These are phyloP conservation scores for Asterella californica DNA, from an alignment of 225 moss, liverwort and hornwort genomes.

Conservation along the genomic window DNA sequence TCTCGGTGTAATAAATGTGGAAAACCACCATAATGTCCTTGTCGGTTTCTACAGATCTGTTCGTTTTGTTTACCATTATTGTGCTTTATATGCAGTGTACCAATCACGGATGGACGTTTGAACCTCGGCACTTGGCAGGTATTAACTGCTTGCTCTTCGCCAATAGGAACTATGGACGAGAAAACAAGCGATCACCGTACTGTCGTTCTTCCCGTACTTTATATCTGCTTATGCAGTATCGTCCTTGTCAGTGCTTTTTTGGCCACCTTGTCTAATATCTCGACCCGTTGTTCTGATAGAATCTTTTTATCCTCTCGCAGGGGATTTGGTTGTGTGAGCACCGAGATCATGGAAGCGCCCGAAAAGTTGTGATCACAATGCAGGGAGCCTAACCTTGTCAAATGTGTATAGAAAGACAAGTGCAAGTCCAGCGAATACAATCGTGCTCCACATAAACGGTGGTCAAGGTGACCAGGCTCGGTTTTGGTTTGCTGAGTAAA, in stretches of 20 bases:
- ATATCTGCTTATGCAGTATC: not conserved
- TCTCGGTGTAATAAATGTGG: too few relatives aligned
- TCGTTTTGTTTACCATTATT: not conserved
- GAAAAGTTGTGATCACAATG: slow-evolving; percentile 85
- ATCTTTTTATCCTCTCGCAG: slow-evolving; percentile 29
- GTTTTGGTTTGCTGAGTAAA: not conserved
- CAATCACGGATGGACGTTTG: slow-evolving; percentile 80
- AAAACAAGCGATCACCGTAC: not conserved
- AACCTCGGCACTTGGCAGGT: slow-evolving; percentile 99
- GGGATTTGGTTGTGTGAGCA: slow-evolving; percentile 98
- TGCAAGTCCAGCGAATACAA: not conserved
- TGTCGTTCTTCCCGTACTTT: not conserved
- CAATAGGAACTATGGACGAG: not conserved
- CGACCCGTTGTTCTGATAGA: not conserved
- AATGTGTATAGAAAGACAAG: not conserved
- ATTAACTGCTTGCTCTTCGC: not conserved
- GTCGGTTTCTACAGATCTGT: not conserved
- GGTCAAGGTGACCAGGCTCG: not conserved
- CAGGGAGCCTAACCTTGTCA: slow-evolving; percentile 49
- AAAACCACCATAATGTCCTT: not conserved
- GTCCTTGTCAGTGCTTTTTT: not conserved
- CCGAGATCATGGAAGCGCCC: slow-evolving; percentile 74
- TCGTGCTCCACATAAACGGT: not conserved
- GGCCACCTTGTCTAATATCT: not conserved
- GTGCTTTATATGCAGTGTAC: slow-evolving; percentile 49